Conservation (phyloP, 495 filamentous ascomycete genomes). For the Hyaloscypha variabilis region DNA sequence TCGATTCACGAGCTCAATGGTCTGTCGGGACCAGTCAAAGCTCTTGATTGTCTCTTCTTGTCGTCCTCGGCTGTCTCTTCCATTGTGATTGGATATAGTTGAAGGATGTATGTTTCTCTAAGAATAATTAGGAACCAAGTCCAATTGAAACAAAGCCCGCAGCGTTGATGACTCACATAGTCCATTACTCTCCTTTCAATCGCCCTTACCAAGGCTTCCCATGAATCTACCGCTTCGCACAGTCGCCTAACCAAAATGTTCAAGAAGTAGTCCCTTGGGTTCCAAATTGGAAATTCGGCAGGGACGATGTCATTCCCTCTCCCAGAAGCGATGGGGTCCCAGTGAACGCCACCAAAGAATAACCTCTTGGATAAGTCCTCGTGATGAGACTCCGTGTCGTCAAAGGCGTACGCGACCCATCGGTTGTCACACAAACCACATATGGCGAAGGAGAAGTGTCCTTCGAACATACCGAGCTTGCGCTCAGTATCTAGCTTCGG, state of each 20-base stretch:
- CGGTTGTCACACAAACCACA: background rate
- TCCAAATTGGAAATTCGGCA: background rate
- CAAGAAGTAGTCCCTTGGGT: conserved; percentile 10
- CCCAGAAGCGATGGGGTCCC: conserved; percentile 2
- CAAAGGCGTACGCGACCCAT: conserved; percentile 8
- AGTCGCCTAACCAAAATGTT: background rate
- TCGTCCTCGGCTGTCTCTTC: no score
- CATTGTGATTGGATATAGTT: no score
- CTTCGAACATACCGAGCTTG: conserved; percentile 1
- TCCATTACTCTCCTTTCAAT: background rate
- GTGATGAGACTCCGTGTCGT: background rate
- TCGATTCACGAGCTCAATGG: no score
- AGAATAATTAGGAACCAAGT: background rate
- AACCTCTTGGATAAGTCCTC: background rate
- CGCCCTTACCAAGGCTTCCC: background rate
- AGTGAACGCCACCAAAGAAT: background rate
- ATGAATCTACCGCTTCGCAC: background rate
- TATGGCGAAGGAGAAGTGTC: background rate
- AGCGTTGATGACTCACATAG: background rate
- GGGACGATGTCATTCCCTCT: background rate
- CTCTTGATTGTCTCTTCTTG: no score
- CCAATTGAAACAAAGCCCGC: background rate
- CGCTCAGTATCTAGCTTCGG: background rate
- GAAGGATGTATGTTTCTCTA: no score
- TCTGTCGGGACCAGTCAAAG: no score